A percentile compares a stretch with the other conserved stretches of the same genome.
phyloP scores from a whole-genome alignment of 2,329 filamentous ascomycete genomes.

The Beauveria asiatica region DNA sequence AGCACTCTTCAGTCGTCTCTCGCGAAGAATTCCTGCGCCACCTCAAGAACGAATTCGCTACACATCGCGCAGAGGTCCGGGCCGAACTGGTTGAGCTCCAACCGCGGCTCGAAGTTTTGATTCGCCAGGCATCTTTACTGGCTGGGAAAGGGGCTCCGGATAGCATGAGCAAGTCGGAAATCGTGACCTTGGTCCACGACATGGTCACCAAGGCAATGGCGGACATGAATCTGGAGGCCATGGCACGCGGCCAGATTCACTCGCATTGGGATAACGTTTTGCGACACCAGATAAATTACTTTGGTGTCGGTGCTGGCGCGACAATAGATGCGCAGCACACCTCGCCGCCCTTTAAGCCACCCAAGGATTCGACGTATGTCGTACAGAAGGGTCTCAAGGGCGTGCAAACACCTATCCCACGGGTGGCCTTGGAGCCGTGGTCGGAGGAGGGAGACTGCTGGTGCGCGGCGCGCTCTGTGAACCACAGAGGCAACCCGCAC shows the following conservation, averaged over 20 bases:
- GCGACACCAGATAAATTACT: conserved; percentile 61
- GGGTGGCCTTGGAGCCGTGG: conserved; percentile 60
- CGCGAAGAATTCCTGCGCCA: conserved; percentile 41
- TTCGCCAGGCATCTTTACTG: conserved; percentile 23
- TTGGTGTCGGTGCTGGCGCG: conserved; percentile 58
- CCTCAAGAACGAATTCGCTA: conserved; percentile 30
- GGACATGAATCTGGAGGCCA: conserved; percentile 37
- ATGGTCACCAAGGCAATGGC: conserved; percentile 35
- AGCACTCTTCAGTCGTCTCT: conserved; percentile 32
- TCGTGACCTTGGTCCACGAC: conserved; percentile 31
- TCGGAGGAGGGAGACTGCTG: conserved; percentile 78
- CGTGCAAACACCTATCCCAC: conserved; percentile 21
- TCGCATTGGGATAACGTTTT: conserved; percentile 35
- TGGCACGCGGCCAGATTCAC: conserved; percentile 39
- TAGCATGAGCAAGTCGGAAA: conserved; percentile 32
- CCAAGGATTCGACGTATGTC: conserved; percentile 7
- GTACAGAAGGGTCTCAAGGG: conserved; percentile 17
- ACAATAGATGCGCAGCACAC: conserved; percentile 50
- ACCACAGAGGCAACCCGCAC: conserved; percentile 34
- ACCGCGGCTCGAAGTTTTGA: conserved; percentile 24
- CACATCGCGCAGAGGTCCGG: conserved; percentile 30
- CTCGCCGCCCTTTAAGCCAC: conserved; percentile 46
- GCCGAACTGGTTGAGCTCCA: conserved; percentile 32
- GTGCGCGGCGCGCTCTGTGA: conserved; percentile 52
- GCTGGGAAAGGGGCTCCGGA: conserved; percentile 18